A percentile compares a stretch with the other conserved stretches of the same genome.
These are phyloP conservation scores for Ambrosia trifida DNA, from an alignment of 129 eudicot species.

Conservation along the genomic window DNA sequence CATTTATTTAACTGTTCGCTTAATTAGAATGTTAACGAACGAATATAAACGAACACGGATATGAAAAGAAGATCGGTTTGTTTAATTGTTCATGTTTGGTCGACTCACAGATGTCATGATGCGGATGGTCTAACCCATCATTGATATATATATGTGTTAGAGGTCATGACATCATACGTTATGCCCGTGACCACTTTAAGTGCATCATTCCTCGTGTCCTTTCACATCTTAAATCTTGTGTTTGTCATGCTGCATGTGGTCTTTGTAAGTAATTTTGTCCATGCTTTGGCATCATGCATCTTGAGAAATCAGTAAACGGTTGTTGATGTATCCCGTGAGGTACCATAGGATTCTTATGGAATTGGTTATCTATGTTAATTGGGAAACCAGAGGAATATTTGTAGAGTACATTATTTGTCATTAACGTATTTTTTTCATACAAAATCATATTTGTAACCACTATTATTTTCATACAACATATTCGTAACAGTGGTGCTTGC, in stretches of 20 bases:
- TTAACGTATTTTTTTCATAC: neutral
- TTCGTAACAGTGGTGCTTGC: too few relatives aligned
- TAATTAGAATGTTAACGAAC: too few relatives aligned
- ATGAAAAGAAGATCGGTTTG: too few relatives aligned
- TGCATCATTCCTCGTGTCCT: neutral
- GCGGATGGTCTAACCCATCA: neutral
- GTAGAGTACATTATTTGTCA: neutral
- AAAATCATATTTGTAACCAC: too few relatives aligned
- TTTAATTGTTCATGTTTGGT: too few relatives aligned
- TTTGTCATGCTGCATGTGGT: neutral
- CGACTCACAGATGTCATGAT: too few relatives aligned
- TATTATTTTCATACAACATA: too few relatives aligned
- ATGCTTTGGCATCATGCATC: neutral
- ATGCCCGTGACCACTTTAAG: neutral
- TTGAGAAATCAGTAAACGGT: neutral
- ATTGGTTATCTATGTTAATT: neutral
- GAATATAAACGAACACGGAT: too few relatives aligned
- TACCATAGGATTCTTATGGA: neutral
- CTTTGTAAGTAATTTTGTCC: slow-evolving; percentile 7
- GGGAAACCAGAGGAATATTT: neutral
- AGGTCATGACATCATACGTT: neutral
- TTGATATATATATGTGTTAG: neutral
- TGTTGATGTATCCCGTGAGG: neutral
- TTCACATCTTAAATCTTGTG: neutral
- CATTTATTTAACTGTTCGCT: too few relatives aligned